These are phyloP conservation scores for Saccharomycopsis hybrid DNA, from an alignment of 1,139 yeast species.

Conservation along the genomic window DNA sequence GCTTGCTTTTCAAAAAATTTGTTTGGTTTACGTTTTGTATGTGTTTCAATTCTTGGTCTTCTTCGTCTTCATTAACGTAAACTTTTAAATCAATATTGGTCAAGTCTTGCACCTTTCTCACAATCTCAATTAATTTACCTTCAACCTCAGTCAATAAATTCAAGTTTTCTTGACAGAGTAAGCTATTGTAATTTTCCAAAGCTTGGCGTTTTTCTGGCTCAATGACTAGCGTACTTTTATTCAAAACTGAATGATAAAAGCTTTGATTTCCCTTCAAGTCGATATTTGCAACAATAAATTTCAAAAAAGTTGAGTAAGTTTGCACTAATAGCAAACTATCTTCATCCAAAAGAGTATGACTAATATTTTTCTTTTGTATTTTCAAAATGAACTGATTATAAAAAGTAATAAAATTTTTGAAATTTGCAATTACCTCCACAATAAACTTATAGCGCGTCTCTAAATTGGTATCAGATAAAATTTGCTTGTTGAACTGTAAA, in stretches of 20 bases:
- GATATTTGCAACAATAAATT: slow-evolving; percentile 3
- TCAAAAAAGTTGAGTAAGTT: slow-evolving; percentile 9
- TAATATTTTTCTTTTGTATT: slow-evolving; percentile 10
- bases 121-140: not conserved
- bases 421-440: slow-evolving; percentile 11
- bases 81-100: slow-evolving; percentile 5
- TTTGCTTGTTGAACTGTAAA: not conserved
- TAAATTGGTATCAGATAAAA: not conserved
- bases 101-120: not conserved
- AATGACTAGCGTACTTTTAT: not conserved
- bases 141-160: not conserved
- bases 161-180: not conserved
- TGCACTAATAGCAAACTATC: slow-evolving; percentile 8
- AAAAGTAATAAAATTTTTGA: slow-evolving; percentile 13
- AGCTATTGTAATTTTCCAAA: not conserved
- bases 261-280: not conserved
- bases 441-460: slow-evolving; percentile 1
- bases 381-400: slow-evolving; percentile 9
- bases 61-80: not conserved
- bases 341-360: slow-evolving; percentile 8
- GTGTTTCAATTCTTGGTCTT: not conserved
- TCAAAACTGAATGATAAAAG: not conserved
- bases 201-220: not conserved
- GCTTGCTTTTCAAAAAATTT: not conserved
- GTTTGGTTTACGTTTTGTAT: not conserved